Base-by-base conservation (phyloP, 805 yeast species). In the Candida ortonii region DNA sequence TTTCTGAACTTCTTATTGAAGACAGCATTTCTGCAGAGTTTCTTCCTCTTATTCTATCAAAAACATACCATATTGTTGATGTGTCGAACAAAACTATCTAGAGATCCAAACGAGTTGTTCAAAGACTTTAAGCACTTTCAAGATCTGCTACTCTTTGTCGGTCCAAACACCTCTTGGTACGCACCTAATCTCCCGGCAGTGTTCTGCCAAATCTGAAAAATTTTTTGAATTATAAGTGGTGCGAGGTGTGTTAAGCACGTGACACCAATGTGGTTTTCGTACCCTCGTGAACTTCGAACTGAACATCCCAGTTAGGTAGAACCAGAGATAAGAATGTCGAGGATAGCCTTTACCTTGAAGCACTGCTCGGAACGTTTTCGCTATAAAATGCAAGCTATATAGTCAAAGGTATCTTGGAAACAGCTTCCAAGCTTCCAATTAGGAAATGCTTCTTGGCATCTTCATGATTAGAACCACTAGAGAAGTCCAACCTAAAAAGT, bases 401-500 rank as follows among this genome's bases (percentile, higher is more conserved):
- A n/a, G n/a, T n/a, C n/a, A n/a, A n/a, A n/a, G n/a, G n/a, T n/a
- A n/a, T n/a, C n/a, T n/a, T n/a, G n/a, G n/a, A n/a, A n/a, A n/a
- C n/a, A n/a, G n/a, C 27, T 27, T 11, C 30, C 14, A 38, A 30
- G 13, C 12, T 17, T 11, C 5, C 25, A 29, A 12, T 15, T 6
- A 16, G 3, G n/a, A 16, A 7, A 35, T 19, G n/a, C 15, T 10
- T 16, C 73, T 80, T 2, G 93, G 90, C 93, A 84, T 81, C 36
- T 73, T 71, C 90, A 93, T 83, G 53, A 93, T 84, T 43, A 77
- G 67, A 5, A 84, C 76, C 9, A 84, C 83, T 39, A 87, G 62
- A 1, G 95, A 78, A 1, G 97, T 80, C 98, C 98, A 93, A 2
- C 98, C 98, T 25, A 86, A 68, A 62, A 93, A 93, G 55, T 86